Evolutionary conservation across 2,329 filamentous ascomycete genomes (phyloP).

Genomic region (Alternaria sp.): DNA sequence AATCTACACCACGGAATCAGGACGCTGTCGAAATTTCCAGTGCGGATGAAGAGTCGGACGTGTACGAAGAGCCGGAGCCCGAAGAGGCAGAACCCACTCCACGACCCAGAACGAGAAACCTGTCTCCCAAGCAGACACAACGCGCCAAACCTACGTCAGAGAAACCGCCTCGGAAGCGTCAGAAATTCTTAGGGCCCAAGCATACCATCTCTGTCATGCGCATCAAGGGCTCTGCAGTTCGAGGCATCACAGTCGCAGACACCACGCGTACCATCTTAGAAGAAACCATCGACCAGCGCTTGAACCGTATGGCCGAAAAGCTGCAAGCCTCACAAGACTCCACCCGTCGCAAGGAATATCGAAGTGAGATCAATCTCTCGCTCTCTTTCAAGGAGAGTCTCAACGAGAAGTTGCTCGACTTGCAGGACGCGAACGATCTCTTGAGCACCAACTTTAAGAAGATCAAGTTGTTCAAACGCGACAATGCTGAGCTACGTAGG

Average conservation of each 20-base stretch:
- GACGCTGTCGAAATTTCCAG: constrained; percentile 21
- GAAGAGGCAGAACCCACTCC: constrained; percentile 22
- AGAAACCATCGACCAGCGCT: constrained; percentile 57
- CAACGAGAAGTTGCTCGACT: constrained; percentile 57
- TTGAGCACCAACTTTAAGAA: constrained; percentile 56
- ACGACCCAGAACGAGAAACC: constrained; percentile 14
- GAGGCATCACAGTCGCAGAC: constrained; percentile 58
- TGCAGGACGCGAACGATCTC: constrained; percentile 61
- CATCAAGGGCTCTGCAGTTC: constrained; percentile 46
- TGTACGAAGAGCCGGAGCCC: constrained; percentile 22
- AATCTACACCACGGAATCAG: constrained; percentile 1
- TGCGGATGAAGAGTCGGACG: constrained; percentile 21
- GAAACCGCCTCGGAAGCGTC: constrained; percentile 37
- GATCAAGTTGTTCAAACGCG: constrained; percentile 52
- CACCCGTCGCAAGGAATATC: constrained; percentile 48
- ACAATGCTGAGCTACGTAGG: constrained; percentile 54
- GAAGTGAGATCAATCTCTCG: constrained; percentile 56
- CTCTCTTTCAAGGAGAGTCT: constrained; percentile 57
- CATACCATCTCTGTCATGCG: constrained; percentile 45
- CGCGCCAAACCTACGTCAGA: constrained; percentile 20
- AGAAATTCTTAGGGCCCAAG: constrained; percentile 37
- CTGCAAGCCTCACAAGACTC: constrained; percentile 50
- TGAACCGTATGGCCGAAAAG: constrained; percentile 51
- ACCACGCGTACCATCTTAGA: constrained; percentile 59
- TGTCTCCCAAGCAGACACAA: constrained; percentile 19